Evolutionary conservation across 768 basidiomycete species (phyloP), one percentile per base, ranked within the genome.

Genomic region (Amanita pallidorosea): DNA sequence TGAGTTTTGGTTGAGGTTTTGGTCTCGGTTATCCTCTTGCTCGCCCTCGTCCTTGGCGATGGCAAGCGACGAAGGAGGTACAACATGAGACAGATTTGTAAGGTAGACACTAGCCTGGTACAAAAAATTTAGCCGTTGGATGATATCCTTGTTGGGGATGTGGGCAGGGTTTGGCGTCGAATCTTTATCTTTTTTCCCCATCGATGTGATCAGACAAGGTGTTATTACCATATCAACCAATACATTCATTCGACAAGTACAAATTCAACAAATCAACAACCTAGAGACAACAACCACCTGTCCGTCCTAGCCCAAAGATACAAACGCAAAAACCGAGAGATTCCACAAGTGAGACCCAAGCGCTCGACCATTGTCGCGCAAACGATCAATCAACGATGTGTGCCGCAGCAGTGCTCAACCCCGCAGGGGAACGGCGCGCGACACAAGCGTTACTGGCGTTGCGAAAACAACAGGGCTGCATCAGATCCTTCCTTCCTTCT

Each of bases 41-140:
- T 37, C 15, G 41, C 20, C 20, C 22, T 27, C 25, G 20, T 27
- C 41, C 42, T 43, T 23, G 42, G 11, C 22, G 2, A 23, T 4
- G 40, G 23, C 23, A 13, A 43, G 5, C 3, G 20, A 20, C 9
- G 42, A 43, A 43, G 20, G 42, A 49, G 61, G 60, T 29, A 47
- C 49, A 41, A 51, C 60, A 53, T 58, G 47, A 56, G 22, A 43
- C 18, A 27, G 23, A 23, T 43, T 43, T 2, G 34, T 74, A 62
- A 88, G 69, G 53, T 81, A 83, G 12, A 76, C 71, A 58, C 83
- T 82, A 31, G 88, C 85, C 65, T 91, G 89, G 60, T 86, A 90
- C 33, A 92, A 75, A 62, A 87, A 92, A 65, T 86, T 91, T 54
- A 92, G 74, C 25, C 89, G 75, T 64, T 92, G 89, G 18, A 89